Percentiles rank a stretch among this genome's conserved stretches.
Evolutionary conservation across 169 alveolate genomes (phyloP).

Genomic region (Plasmodium sp.): DNA sequence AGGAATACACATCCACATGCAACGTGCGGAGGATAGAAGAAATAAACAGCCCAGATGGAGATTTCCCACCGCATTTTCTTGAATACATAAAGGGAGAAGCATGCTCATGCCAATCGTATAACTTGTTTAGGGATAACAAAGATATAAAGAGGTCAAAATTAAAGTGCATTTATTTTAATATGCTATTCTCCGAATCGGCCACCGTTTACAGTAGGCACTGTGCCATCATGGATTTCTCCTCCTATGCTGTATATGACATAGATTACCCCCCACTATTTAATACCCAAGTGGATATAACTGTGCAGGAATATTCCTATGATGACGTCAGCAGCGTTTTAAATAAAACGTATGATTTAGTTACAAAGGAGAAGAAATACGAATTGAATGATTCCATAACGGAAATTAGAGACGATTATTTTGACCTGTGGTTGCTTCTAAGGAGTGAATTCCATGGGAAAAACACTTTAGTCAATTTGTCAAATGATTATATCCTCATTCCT

Average conservation of each 20-base stretch:
- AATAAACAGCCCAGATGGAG: conserved; percentile 11
- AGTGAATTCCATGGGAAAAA: conserved; percentile 68
- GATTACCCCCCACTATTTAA: conserved; percentile 74
- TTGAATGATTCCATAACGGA: conserved; percentile 62
- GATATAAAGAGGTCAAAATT: conserved; percentile 50
- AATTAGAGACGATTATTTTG: conserved; percentile 71
- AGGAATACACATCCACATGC: conserved; percentile 16
- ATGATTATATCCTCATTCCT: conserved; percentile 68
- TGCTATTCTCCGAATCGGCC: conserved; percentile 52
- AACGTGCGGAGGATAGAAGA: conserved; percentile 46
- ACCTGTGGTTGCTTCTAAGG: conserved; percentile 50
- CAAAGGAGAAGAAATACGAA: conserved; percentile 62
- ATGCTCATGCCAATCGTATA: conserved; percentile 46
- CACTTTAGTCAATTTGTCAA: conserved; percentile 44
- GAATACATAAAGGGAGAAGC: conserved; percentile 65
- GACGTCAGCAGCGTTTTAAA: conserved; percentile 38
- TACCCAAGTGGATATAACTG: conserved; percentile 47
- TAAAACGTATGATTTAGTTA: conserved; percentile 55
- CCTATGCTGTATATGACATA: conserved; percentile 55
- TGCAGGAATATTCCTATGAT: conserved; percentile 64
- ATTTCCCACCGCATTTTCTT: conserved; percentile 49
- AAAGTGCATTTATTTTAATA: conserved; percentile 52
- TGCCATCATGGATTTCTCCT: conserved; percentile 16
- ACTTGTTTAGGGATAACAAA: conserved; percentile 36
- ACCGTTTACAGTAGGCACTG: conserved; percentile 49